Conservation (phyloP, 129 eudicot genomes). For the Helichrysum umbraculigerum region DNA sequence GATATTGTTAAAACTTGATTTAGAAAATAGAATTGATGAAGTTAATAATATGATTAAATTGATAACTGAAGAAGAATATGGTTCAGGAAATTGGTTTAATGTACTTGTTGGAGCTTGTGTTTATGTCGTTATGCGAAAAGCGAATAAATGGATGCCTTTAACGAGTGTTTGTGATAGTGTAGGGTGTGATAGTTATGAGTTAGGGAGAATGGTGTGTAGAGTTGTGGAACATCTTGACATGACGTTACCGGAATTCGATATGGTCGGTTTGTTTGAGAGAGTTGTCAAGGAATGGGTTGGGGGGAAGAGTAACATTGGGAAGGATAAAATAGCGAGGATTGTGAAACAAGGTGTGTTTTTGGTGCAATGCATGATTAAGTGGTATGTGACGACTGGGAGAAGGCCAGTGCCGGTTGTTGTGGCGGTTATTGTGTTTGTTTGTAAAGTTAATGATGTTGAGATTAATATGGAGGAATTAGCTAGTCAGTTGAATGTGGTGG, state of each 20-base stretch:
- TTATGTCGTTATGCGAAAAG: slow-evolving; percentile 65
- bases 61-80: slow-evolving; percentile 65
- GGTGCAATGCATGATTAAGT: slow-evolving; percentile 72
- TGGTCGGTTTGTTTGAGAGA: slow-evolving; percentile 47
- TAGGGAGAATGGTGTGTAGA: neutral
- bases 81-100: slow-evolving; percentile 74
- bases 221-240: neutral
- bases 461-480: slow-evolving; percentile 69
- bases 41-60: slow-evolving; percentile 56
- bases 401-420: slow-evolving; percentile 75
- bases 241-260: slow-evolving; percentile 41
- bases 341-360: slow-evolving; percentile 79
- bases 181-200: neutral
- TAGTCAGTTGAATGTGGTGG: slow-evolving; percentile 48
- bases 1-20: slow-evolving; percentile 12
- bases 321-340: slow-evolving; percentile 43
- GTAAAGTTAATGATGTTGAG: slow-evolving; percentile 47
- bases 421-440: slow-evolving; percentile 61
- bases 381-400: slow-evolving; percentile 85
- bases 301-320: slow-evolving; percentile 16
- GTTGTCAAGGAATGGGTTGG: slow-evolving; percentile 40
- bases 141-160: slow-evolving; percentile 50
- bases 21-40: slow-evolving; percentile 33
- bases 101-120: slow-evolving; percentile 78
- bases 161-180: slow-evolving; percentile 33